Conservation (phyloP, 192 early-diverging fungal genomes). For the Coemansia sp. region DNA sequence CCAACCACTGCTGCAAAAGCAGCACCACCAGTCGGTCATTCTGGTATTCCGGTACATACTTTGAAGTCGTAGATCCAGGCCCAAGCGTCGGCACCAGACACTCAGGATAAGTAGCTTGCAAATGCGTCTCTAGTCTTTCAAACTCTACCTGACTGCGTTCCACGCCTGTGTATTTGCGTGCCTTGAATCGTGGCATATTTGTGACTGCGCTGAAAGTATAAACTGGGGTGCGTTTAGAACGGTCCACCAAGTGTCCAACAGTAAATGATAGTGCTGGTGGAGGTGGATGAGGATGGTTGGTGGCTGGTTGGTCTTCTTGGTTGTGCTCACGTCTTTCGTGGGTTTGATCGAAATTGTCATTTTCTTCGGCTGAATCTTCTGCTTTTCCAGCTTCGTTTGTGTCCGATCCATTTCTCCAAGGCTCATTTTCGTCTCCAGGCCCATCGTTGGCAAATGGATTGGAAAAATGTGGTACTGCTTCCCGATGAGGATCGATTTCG, state of each 20-base stretch:
- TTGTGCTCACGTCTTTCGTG: not conserved
- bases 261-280: conserved; percentile 36
- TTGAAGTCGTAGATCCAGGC: conserved; percentile 42
- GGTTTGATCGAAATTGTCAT: not conserved
- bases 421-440: conserved; percentile 5
- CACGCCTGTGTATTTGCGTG: conserved; percentile 47
- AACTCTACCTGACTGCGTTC: conserved; percentile 55
- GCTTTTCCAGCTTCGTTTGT: not conserved
- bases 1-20: conserved; percentile 54
- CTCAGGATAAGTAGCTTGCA: conserved; percentile 56
- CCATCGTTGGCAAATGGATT: conserved; percentile 37
- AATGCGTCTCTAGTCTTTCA: conserved; percentile 49
- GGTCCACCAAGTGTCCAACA: conserved; percentile 49
- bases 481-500: conserved; percentile 48
- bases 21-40: conserved; percentile 53
- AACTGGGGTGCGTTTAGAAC: conserved; percentile 39
- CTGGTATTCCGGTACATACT: conserved; percentile 53
- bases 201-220: conserved; percentile 44
- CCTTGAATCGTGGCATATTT: conserved; percentile 48
- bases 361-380: conserved; percentile 10
- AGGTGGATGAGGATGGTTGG: not conserved
- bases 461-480: not conserved
- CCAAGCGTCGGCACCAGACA: conserved; percentile 53
- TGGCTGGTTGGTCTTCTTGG: too few species aligned
- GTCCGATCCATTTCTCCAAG: conserved; percentile 4